A percentile compares a stretch with the other conserved stretches of the same genome.
Evolutionary conservation across 2,329 filamentous ascomycete species (phyloP).

Genomic region (Orbilia brochopaga): DNA sequence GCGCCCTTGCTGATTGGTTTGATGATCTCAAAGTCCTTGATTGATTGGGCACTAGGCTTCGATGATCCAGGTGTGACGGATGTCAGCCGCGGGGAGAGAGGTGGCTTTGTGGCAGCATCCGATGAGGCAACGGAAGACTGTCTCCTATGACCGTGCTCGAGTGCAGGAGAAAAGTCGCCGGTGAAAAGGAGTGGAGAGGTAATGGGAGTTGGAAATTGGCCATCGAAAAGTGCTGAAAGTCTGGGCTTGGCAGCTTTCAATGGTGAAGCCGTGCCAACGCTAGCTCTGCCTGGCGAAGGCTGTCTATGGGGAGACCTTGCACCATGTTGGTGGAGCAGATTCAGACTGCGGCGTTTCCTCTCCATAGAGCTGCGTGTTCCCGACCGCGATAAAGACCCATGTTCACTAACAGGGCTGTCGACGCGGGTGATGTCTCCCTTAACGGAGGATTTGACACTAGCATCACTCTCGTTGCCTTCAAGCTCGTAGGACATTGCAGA

Average conservation of each 20-base stretch:
- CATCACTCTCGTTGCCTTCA: slow-evolving; percentile 86
- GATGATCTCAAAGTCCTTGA: slow-evolving; percentile 99
- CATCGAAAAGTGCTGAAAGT: slow-evolving; percentile 64
- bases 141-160: slow-evolving; percentile 75
- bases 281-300: slow-evolving; percentile 76
- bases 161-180: slow-evolving; percentile 79
- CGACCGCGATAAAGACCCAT: slow-evolving; percentile 61
- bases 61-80: slow-evolving; percentile 79
- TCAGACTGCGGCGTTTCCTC: slow-evolving; percentile 76
- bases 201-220: slow-evolving; percentile 79
- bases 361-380: slow-evolving; percentile 58
- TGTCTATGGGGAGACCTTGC: slow-evolving; percentile 81
- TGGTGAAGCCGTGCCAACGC: slow-evolving; percentile 74
- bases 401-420: slow-evolving; percentile 89
- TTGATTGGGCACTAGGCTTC: slow-evolving; percentile 87
- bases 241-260: slow-evolving; percentile 84
- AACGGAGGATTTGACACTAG: slow-evolving; percentile 76
- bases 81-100: slow-evolving; percentile 80
- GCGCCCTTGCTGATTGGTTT: slow-evolving; percentile 99
- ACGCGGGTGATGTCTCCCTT: slow-evolving; percentile 63
- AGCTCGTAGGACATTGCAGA: slow-evolving; percentile 69
- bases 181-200: slow-evolving; percentile 84
- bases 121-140: slow-evolving; percentile 91
- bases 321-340: slow-evolving; percentile 62
- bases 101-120: slow-evolving; percentile 67